Base-by-base conservation (phyloP, 306 rosid species). In the Lagenaria siceraria region DNA sequence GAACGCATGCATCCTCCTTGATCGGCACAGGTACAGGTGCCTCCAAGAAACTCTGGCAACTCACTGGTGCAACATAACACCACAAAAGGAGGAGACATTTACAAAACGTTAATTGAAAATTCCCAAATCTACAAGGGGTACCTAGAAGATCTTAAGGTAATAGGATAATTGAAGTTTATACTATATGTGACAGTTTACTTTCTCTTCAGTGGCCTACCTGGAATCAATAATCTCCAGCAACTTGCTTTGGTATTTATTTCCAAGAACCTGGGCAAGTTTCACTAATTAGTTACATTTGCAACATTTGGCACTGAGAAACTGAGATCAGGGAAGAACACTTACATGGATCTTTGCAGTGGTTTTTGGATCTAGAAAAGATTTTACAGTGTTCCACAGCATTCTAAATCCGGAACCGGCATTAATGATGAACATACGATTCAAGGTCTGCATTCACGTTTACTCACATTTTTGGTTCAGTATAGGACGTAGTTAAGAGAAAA, bases 371-470 rank as follows among this genome's bases (percentile, higher is more conserved):
- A 95, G 92, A 86, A 95, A 95, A 33, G 97, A 84, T 80, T 90
- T 95, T 74, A 95, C 90, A 0, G 97, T 95, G 89, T 83, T 92
- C 99, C 99, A 92, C 84, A 90, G 77, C 85, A 95, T 90, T 85
- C 97, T 89, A 77, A 95, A 95, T 58, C 99, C 97, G 53, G 97
- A 87, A 83, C 97, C 99, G 74, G 96, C 99, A 81, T 95, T 95
- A 89, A 95, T 92, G 88, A 95, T 95, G 90, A 92, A 92, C 99
- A 95, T 92, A 75, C 96, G 96, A 80, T 87, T 90, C 93, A 92
- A 88, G 84, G 92, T 92, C 99, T 92, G 95, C 89, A 84, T 63
- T 19, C 66, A 75, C 36, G 5, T 33, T 55, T 17, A 22, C 36
- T 21, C 43, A 29, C 19, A 31, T 46, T 19, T 63, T 64, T 52